Conservation (phyloP, 169 alveolate species). For the Plasmodium ovale region DNA sequence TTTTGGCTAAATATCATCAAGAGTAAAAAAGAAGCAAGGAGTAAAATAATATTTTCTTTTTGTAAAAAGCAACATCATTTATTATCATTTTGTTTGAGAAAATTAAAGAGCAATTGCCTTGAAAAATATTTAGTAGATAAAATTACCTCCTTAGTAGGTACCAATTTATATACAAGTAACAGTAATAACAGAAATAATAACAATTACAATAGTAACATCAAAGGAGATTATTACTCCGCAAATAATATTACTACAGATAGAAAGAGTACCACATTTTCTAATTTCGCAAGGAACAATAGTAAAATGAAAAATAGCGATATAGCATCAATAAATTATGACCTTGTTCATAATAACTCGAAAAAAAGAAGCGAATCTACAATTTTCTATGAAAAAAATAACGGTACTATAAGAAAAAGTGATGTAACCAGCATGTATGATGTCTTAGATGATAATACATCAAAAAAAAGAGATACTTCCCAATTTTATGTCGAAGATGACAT, state of each 20-base stretch:
- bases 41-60: conserved; percentile 12
- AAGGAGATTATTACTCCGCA: neutral
- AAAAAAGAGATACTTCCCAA: conserved; percentile 33
- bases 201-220: conserved; percentile 7
- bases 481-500: conserved; percentile 12
- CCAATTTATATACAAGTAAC: neutral
- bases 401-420: conserved; percentile 24
- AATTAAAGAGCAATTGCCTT: conserved; percentile 29
- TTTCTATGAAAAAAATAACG: conserved; percentile 14
- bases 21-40: conserved; percentile 36
- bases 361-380: conserved; percentile 28
- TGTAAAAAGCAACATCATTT: conserved; percentile 32
- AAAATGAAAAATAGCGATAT: conserved; percentile 20
- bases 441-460: conserved; percentile 1
- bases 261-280: conserved; percentile 10
- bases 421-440: conserved; percentile 15
- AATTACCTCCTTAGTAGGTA: conserved; percentile 16
- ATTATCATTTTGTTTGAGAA: conserved; percentile 37
- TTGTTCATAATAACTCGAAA: conserved; percentile 1
- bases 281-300: conserved; percentile 5
- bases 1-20: conserved; percentile 37
- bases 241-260: conserved; percentile 1
- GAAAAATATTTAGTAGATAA: conserved; percentile 38
- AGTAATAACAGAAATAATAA: conserved; percentile 4
- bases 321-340: conserved; percentile 7